These are phyloP conservation scores for Colletotrichum zoysiae DNA, from an alignment of 2,329 filamentous ascomycete genomes.

Conservation along the genomic window DNA sequence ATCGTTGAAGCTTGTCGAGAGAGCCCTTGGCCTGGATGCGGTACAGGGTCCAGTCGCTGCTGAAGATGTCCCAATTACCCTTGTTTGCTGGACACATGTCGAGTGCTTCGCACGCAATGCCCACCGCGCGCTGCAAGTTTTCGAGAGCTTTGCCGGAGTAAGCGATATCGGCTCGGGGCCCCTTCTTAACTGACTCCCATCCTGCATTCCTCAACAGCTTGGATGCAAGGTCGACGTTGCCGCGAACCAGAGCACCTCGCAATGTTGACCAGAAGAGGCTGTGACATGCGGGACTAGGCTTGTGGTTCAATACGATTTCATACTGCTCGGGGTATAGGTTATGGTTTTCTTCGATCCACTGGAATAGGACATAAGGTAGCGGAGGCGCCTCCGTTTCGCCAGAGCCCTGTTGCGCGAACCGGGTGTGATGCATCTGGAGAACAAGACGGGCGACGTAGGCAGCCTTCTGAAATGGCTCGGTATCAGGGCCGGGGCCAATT, in stretches of 20 bases:
- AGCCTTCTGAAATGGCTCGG: slow-evolving; percentile 79
- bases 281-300: slow-evolving; percentile 81
- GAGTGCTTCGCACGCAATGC: slow-evolving; percentile 76
- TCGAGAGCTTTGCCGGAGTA: slow-evolving; percentile 83
- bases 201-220: slow-evolving; percentile 79
- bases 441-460: slow-evolving; percentile 83
- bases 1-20: slow-evolving; percentile 77
- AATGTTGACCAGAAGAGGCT: slow-evolving; percentile 87
- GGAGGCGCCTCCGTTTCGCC: slow-evolving; percentile 61
- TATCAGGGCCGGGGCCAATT: slow-evolving; percentile 74
- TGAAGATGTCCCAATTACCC: slow-evolving; percentile 85
- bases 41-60: slow-evolving; percentile 86
- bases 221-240: slow-evolving; percentile 76
- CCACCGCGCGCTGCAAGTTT: slow-evolving; percentile 80
- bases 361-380: slow-evolving; percentile 82
- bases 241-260: slow-evolving; percentile 80
- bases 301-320: slow-evolving; percentile 71
- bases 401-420: slow-evolving; percentile 52
- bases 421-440: slow-evolving; percentile 81
- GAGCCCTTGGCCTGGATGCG: slow-evolving; percentile 79
- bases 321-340: slow-evolving; percentile 78
- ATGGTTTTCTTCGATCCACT: slow-evolving; percentile 85
- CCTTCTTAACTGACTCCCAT: slow-evolving; percentile 81
- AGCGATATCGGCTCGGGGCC: slow-evolving; percentile 68
- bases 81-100: slow-evolving; percentile 78